phyloP scores from a whole-genome alignment of 305 asterid species.

The Euphrasia arctica region DNA sequence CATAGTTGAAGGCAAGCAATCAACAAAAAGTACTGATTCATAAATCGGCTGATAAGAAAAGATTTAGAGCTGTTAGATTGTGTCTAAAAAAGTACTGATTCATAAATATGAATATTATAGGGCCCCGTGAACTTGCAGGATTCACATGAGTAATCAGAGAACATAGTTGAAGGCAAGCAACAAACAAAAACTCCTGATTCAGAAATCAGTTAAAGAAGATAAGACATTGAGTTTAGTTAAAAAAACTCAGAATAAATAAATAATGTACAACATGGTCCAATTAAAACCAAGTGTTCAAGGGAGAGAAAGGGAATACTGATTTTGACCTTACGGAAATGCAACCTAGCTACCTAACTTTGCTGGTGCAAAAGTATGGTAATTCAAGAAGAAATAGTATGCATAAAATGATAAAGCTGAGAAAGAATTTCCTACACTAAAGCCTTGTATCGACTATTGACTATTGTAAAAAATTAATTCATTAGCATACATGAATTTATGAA shows the following conservation, averaged over 20 bases:
- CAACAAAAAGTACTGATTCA: constrained; percentile 98
- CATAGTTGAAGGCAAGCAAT: constrained; percentile 99
- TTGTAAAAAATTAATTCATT: constrained; percentile 2
- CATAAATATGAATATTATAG: constrained; percentile 80
- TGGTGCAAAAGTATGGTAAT: constrained; percentile 7
- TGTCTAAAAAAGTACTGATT: too few species aligned
- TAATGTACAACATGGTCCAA: constrained; percentile 25
- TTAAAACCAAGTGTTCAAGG: constrained; percentile 9
- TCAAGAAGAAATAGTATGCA: constrained; percentile 12
- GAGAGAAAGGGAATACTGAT: constrained; percentile 18
- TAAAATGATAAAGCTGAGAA: constrained; percentile 1
- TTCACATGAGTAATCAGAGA: constrained; percentile 96
- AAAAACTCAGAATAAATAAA: constrained; percentile 26
- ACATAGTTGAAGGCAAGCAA: constrained; percentile 99
- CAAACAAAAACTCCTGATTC: constrained; percentile 97
- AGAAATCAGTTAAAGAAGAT: constrained; percentile 78
- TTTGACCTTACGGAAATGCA: constrained; percentile 17
- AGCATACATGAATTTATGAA: constrained; percentile 17
- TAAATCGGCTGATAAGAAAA: constrained; percentile 81
- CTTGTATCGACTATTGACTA: background rate
- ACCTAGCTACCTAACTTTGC: constrained; percentile 20
- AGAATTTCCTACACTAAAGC: constrained; percentile 16
- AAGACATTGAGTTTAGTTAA: constrained; percentile 2
- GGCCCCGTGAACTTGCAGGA: constrained; percentile 99
- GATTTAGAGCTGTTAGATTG: constrained; percentile 27